Evolutionary conservation across 2,329 filamentous ascomycete genomes (phyloP).

Genomic region (Pseudogymnoascus sp.): DNA sequence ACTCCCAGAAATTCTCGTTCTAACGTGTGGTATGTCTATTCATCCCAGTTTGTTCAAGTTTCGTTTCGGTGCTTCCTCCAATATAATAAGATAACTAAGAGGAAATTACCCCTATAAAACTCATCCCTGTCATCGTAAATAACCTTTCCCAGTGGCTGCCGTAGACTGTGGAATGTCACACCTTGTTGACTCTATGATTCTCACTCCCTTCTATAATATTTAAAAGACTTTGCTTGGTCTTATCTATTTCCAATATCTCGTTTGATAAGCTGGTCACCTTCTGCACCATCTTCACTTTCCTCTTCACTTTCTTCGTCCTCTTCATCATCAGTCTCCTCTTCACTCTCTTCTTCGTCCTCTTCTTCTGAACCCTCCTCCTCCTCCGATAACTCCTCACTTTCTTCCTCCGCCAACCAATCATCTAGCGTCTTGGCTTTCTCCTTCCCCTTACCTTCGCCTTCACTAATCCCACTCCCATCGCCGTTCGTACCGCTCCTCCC

Average conservation of each 20-base stretch:
- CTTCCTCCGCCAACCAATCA: constrained; percentile 79
- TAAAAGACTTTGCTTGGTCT: neutral
- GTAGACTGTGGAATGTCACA: neutral
- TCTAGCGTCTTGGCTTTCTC: constrained; percentile 67
- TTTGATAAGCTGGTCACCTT: constrained; percentile 28
- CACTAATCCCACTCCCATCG: constrained; percentile 23
- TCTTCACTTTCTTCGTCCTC: constrained; percentile 33
- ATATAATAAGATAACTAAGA: too few relatives aligned
- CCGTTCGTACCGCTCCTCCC: constrained; percentile 41
- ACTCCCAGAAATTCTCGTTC: too few relatives aligned
- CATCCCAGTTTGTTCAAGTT: too few relatives aligned
- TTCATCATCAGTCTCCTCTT: constrained; percentile 38
- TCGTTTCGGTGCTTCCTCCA: too few relatives aligned
- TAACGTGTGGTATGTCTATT: too few relatives aligned
- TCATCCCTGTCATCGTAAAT: too few relatives aligned
- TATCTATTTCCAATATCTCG: constrained; percentile 9
- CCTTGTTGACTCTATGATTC: neutral
- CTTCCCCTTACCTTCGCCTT: constrained; percentile 39
- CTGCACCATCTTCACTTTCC: constrained; percentile 23
- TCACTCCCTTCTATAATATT: neutral
- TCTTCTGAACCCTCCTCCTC: constrained; percentile 44
- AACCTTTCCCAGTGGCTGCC: too few relatives aligned
- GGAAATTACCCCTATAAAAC: too few relatives aligned
- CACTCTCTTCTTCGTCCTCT: constrained; percentile 42
- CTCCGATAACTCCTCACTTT: constrained; percentile 46